These are phyloP conservation scores for Kluyveromyces wickerhamii DNA, from an alignment of 805 yeast genomes.

Conservation along the genomic window DNA sequence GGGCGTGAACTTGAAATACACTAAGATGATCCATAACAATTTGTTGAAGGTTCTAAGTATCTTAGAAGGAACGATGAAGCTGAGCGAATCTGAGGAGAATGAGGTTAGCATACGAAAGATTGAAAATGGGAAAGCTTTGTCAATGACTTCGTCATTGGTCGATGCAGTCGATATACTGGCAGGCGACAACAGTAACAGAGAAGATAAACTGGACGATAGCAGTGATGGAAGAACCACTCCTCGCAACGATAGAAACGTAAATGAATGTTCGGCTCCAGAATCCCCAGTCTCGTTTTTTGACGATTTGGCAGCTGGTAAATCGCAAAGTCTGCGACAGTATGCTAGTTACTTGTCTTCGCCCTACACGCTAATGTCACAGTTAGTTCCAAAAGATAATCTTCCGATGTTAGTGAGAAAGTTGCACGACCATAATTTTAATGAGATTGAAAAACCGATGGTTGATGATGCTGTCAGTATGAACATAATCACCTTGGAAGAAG, in stretches of 20 bases:
- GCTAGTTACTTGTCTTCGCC: conserved; percentile 12
- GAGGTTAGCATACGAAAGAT: background rate
- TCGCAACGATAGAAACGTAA: background rate
- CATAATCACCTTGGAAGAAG: conserved; percentile 41
- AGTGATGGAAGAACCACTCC: too few relatives aligned
- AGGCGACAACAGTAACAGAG: background rate
- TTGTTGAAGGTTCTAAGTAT: conserved; percentile 10
- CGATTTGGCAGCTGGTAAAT: too few relatives aligned
- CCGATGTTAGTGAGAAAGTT: conserved; percentile 13
- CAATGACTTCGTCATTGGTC: conserved; percentile 3
- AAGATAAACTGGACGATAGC: background rate
- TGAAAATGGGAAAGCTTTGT: background rate
- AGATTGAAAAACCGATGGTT: conserved; percentile 10
- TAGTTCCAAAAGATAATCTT: conserved; percentile 13
- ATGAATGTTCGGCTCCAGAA: conserved; percentile 2
- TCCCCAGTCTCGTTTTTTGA: too few relatives aligned
- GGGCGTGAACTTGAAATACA: conserved; percentile 3
- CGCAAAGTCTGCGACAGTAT: conserved; percentile 9
- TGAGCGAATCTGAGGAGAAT: background rate
- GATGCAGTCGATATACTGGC: conserved; percentile 6
- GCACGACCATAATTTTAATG: conserved; percentile 9
- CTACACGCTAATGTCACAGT: conserved; percentile 12
- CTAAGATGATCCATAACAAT: conserved; percentile 11
- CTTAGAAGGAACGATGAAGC: conserved; percentile 6
- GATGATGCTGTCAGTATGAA: conserved; percentile 46